Evolutionary conservation across 169 alveolate species (phyloP).

Genomic region (Cryptosporidium parvum): DNA sequence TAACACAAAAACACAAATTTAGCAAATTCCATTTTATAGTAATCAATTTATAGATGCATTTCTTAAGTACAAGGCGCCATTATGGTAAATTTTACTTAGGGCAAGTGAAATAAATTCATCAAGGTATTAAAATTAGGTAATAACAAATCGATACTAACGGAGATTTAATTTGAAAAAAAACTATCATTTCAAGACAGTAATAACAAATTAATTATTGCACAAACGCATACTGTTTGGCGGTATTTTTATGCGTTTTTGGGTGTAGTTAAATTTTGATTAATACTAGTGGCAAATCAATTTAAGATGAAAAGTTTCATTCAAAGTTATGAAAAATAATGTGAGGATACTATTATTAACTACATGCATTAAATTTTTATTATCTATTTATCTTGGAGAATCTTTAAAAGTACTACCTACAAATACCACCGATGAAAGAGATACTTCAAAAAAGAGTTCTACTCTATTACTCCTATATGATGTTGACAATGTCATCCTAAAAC

Average conservation of each 20-base stretch:
- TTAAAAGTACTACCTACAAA: background rate
- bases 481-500: constrained; percentile 47
- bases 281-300: constrained; percentile 33
- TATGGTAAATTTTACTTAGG: background rate
- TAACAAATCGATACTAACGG: background rate
- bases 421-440: background rate
- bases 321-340: constrained; percentile 23
- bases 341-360: background rate
- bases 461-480: constrained; percentile 47
- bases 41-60: background rate
- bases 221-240: constrained; percentile 46
- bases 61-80: background rate
- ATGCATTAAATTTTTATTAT: background rate
- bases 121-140: background rate
- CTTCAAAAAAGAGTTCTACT: constrained; percentile 25
- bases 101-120: background rate
- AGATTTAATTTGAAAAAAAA: background rate
- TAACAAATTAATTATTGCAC: background rate
- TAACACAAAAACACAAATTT: background rate
- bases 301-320: background rate
- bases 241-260: constrained; percentile 66
- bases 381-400: constrained; percentile 4
- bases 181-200: background rate
- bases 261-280: constrained; percentile 43
- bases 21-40: background rate